phyloP scores from a whole-genome alignment of 495 filamentous ascomycete genomes.

The Hypoxylon cercidicola region DNA sequence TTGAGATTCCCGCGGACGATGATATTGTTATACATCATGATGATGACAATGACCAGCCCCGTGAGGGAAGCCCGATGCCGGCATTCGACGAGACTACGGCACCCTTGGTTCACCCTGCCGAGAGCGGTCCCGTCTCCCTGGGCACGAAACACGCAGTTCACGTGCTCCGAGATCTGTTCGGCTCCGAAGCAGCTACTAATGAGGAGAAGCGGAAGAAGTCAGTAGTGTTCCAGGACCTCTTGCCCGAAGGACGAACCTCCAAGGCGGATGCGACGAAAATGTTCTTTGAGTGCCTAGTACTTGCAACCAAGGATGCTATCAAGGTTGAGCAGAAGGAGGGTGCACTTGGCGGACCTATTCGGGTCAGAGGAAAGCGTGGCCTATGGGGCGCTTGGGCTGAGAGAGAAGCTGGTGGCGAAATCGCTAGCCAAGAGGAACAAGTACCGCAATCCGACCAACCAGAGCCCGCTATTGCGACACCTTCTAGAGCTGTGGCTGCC shows the following conservation, averaged over 20 bases:
- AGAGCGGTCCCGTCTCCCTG: conserved; percentile 83
- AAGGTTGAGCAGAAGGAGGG: conserved; percentile 91
- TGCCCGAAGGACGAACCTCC: conserved; percentile 80
- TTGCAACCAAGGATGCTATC: conserved; percentile 97
- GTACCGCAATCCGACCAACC: conserved; percentile 45
- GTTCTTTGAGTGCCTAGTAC: conserved; percentile 96
- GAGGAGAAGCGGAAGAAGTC: conserved; percentile 77
- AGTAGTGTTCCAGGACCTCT: conserved; percentile 90
- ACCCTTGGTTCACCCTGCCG: conserved; percentile 77
- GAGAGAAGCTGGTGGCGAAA: conserved; percentile 73
- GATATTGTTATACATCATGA: conserved; percentile 59
- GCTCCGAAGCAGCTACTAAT: conserved; percentile 67
- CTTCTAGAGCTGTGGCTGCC: conserved; percentile 48
- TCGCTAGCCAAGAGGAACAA: conserved; percentile 53
- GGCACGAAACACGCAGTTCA: conserved; percentile 97
- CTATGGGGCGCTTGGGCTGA: conserved; percentile 98
- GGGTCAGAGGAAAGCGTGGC: conserved; percentile 85
- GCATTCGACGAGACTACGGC: conserved; percentile 80
- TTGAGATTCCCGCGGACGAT: conserved; percentile 75
- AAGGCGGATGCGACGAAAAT: conserved; percentile 95
- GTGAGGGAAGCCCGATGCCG: conserved; percentile 55
- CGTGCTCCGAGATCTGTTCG: conserved; percentile 88
- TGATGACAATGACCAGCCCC: conserved; percentile 60
- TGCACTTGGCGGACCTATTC: conserved; percentile 77
- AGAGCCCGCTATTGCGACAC: conserved; percentile 46